Evolutionary conservation across 2,329 filamentous ascomycete genomes (phyloP).

Genomic region (Fusarium nurragi): DNA sequence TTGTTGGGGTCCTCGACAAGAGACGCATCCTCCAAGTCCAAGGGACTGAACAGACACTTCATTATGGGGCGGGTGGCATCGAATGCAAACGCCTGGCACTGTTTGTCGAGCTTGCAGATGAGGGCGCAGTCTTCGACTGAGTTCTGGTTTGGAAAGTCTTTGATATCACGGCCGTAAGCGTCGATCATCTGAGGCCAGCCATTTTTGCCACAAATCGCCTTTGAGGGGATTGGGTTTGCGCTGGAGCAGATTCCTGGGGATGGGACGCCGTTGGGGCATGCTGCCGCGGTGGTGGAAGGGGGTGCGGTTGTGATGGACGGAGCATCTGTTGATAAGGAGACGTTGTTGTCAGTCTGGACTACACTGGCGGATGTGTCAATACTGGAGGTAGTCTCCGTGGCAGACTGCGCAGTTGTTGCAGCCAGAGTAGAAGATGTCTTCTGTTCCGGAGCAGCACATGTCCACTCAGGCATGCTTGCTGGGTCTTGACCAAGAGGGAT

Average conservation of each 20-base stretch:
- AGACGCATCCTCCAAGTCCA: slow-evolving; percentile 2
- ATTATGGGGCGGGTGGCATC: neutral
- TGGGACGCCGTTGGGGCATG: slow-evolving; percentile 16
- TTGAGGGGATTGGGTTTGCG: neutral
- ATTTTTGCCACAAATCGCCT: slow-evolving; percentile 13
- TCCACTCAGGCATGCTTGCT: slow-evolving; percentile 5
- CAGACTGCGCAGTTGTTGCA: neutral
- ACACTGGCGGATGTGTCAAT: neutral
- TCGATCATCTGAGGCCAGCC: slow-evolving; percentile 9
- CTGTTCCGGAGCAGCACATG: neutral
- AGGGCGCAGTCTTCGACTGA: slow-evolving; percentile 30
- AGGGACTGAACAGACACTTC: slow-evolving; percentile 12
- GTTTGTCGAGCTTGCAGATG: slow-evolving; percentile 16
- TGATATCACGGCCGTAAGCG: neutral
- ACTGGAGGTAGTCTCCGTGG: neutral
- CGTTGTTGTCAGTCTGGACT: neutral
- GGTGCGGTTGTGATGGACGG: neutral
- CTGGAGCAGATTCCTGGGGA: slow-evolving; percentile 21
- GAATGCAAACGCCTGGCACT: slow-evolving; percentile 27
- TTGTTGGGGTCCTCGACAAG: neutral
- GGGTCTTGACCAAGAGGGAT: slow-evolving; percentile 17
- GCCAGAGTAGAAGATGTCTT: neutral
- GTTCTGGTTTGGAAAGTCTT: slow-evolving; percentile 7
- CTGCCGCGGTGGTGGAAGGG: neutral
- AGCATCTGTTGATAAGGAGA: neutral